Conservation (phyloP, 2,329 filamentous ascomycete genomes). For the Paradendryphiella salina region DNA sequence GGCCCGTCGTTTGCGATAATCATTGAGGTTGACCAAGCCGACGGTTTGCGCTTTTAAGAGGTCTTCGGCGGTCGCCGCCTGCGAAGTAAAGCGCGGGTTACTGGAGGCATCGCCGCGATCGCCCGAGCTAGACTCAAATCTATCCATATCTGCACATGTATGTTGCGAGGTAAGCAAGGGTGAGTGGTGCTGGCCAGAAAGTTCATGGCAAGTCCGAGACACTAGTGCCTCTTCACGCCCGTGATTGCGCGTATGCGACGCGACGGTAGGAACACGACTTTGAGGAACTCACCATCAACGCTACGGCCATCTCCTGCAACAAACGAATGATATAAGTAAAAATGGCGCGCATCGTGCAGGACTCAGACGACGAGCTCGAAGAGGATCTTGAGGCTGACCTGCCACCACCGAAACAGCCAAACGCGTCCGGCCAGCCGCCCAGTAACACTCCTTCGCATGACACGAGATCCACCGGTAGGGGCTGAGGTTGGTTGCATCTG, state of each 20-base stretch:
- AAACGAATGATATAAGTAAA: conserved; percentile 6
- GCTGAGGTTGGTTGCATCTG: background rate
- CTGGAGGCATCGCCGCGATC: conserved; percentile 33
- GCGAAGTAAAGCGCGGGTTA: conserved; percentile 69
- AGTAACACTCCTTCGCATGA: conserved; percentile 14
- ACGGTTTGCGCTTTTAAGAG: conserved; percentile 84
- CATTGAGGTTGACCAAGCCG: conserved; percentile 85
- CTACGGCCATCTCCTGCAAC: background rate
- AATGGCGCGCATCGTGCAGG: conserved; percentile 40
- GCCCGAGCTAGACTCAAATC: conserved; percentile 26
- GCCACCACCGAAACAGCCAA: conserved; percentile 13
- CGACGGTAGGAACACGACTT: conserved; percentile 12
- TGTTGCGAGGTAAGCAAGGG: background rate
- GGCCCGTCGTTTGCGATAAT: conserved; percentile 93
- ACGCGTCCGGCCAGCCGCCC: conserved; percentile 22
- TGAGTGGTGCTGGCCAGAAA: background rate
- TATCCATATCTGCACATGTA: conserved; percentile 31
- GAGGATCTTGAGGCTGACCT: conserved; percentile 31
- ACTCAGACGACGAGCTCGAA: conserved; percentile 46
- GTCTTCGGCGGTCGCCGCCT: conserved; percentile 77
- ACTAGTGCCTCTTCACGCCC: conserved; percentile 16
- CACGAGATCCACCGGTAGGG: conserved; percentile 40
- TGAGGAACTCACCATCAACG: background rate
- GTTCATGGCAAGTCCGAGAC: conserved; percentile 2
- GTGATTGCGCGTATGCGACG: conserved; percentile 29